phyloP scores from a whole-genome alignment of 768 basidiomycete genomes.

The Boletus pseudopeckii region DNA sequence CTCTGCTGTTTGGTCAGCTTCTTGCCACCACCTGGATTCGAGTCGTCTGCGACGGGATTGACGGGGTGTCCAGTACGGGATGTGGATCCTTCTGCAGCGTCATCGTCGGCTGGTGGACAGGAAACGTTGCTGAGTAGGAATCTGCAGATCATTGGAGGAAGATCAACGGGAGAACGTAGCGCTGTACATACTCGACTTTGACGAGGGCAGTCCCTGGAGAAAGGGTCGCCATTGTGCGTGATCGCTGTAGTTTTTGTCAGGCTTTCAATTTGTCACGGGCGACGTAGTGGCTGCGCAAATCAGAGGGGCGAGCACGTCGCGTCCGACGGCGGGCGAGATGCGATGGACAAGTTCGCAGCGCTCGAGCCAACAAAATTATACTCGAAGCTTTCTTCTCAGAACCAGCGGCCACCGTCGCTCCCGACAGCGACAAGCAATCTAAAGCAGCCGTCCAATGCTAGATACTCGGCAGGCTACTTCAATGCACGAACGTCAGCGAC shows the following conservation, averaged over 20 bases:
- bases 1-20: conserved; percentile 60
- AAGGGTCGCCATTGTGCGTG: conserved; percentile 7
- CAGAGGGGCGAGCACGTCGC: background rate
- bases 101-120: conserved; percentile 44
- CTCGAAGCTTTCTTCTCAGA: conserved; percentile 30
- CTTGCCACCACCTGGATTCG: conserved; percentile 30
- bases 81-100: conserved; percentile 61
- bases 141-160: conserved; percentile 26
- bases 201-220: conserved; percentile 50
- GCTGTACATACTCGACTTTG: conserved; percentile 45
- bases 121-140: conserved; percentile 35
- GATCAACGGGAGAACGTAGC: background rate
- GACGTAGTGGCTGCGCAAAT: conserved; percentile 12
- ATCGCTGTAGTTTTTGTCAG: background rate
- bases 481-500: background rate
- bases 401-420: conserved; percentile 18
- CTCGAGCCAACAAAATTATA: conserved; percentile 72
- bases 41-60: conserved; percentile 33
- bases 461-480: conserved; percentile 7
- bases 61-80: conserved; percentile 26
- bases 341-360: conserved; percentile 85
- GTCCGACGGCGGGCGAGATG: conserved; percentile 7
- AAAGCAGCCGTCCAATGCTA: conserved; percentile 8
- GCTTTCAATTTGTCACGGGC: too few relatives aligned
- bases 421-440: conserved; percentile 12